These are phyloP conservation scores for Penicillium freii DNA, from an alignment of 2,329 filamentous ascomycete species.

Conservation along the genomic window DNA sequence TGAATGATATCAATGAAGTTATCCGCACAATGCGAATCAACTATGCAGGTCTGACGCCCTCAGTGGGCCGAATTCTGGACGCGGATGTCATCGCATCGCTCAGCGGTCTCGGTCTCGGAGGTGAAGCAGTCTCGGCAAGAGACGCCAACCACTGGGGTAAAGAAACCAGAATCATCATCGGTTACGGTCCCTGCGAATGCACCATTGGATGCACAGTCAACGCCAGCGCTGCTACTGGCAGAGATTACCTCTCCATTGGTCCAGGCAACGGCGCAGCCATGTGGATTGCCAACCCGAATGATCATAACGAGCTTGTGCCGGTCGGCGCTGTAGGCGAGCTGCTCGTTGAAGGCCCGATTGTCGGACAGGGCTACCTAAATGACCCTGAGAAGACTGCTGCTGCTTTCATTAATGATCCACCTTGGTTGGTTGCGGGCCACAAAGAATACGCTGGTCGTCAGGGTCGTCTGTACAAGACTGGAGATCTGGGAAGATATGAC, in stretches of 20 bases:
- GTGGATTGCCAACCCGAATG: conserved; percentile 43
- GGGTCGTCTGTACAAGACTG: conserved; percentile 42
- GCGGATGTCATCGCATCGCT: conserved; percentile 45
- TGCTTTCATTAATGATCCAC: conserved; percentile 39
- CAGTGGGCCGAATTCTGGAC: conserved; percentile 52
- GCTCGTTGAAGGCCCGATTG: conserved; percentile 48
- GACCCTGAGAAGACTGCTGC: conserved; percentile 38
- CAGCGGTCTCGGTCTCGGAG: conserved; percentile 43
- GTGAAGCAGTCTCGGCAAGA: conserved; percentile 45
- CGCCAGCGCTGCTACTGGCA: conserved; percentile 33
- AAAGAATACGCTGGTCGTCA: conserved; percentile 25
- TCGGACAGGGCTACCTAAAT: conserved; percentile 49
- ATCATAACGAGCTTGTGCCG: conserved; percentile 39
- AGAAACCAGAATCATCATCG: conserved; percentile 46
- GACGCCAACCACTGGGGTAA: conserved; percentile 45
- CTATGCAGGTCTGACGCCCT: conserved; percentile 59
- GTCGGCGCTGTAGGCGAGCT: conserved; percentile 50
- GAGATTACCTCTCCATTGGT: conserved; percentile 42
- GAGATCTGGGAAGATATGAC: conserved; percentile 41
- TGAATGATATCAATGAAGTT: conserved; percentile 50
- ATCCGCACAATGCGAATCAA: conserved; percentile 54
- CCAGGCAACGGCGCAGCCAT: conserved; percentile 35
- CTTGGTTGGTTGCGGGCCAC: conserved; percentile 36
- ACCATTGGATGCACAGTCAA: conserved; percentile 44
- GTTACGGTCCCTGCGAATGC: conserved; percentile 46